Base-by-base conservation (phyloP, 306 rosid genomes). In the Trichosanthes cucumerina region DNA sequence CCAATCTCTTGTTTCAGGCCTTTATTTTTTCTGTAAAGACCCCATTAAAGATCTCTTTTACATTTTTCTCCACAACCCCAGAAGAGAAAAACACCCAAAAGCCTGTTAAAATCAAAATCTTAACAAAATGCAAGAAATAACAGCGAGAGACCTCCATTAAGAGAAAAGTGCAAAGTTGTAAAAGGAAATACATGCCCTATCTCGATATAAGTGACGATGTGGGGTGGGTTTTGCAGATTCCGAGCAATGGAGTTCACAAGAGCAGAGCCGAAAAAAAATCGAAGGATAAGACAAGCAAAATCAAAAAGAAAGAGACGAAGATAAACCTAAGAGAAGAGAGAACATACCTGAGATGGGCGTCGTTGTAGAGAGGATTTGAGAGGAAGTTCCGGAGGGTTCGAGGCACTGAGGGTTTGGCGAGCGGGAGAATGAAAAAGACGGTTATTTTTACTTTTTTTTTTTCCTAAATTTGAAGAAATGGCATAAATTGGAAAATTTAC, bases 361-460 rank as follows among this genome's bases (percentile, higher is more conserved):
- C 7, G 50, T 68, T 68, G 52, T 53, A 39, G 53, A 68, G 53
- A 68, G 75, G 75, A 39, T 41, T 68, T 12, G 75, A 41, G 75
- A 68, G 75, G 28, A 41, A 68, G 75, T 68, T 39, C n/a, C 73
- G 73, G 73, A 65, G 73, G 47, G 28, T 65, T 36, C 73, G 73
- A 65, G 49, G 73, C 16, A 38, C 49, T 10, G 73, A 65, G 73
- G 73, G 73, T 65, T 36, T 36, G 75, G 75, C 52, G 33, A 68
- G 75, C 75, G 75, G 52, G 52, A 68, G 75, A 39, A 68, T 39
- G 50, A 68, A 66, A 66, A 38, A 18, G 47, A 36, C 72, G 72
- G 44, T 63, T 63, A 15, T 63, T 34, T 13, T 60, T 28, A 4
- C 16, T 33, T 0, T 63, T 63, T 6, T 2, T 63, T 3, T 66